phyloP scores from a whole-genome alignment of 352 stramenopile species.

The Blastocystis sp. region DNA sequence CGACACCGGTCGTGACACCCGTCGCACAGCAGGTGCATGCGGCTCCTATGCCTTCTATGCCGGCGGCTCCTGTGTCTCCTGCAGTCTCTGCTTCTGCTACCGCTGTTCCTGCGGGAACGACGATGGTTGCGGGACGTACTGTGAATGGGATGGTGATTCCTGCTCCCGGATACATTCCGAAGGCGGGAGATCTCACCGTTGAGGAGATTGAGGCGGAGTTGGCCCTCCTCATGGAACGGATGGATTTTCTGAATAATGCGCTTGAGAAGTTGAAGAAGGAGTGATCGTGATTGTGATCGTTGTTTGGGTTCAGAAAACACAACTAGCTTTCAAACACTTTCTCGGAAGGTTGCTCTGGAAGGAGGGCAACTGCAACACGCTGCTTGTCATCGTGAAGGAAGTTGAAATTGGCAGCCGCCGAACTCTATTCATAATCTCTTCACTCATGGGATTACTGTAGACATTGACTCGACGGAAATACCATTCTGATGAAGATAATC shows the following conservation, averaged over 20 bases:
- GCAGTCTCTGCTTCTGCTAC: neutral
- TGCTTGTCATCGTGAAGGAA: conserved; percentile 50
- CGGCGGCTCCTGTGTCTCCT: neutral
- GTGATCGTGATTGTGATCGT: neutral
- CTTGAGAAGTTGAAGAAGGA: conserved; percentile 49
- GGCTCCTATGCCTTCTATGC: neutral
- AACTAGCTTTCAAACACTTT: conserved; percentile 34
- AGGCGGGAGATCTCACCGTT: conserved; percentile 32
- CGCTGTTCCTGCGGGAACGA: neutral
- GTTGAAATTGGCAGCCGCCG: conserved; percentile 48
- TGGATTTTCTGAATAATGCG: conserved; percentile 52
- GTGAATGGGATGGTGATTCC: conserved; percentile 25
- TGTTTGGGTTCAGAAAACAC: conserved; percentile 30
- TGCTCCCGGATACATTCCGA: conserved; percentile 46
- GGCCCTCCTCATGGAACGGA: conserved; percentile 32
- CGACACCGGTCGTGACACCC: neutral
- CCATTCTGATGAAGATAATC: conserved; percentile 32
- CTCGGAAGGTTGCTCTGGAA: conserved; percentile 1
- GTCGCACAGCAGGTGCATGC: neutral
- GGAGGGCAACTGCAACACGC: conserved; percentile 8
- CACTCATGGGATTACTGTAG: neutral
- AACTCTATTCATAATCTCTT: neutral
- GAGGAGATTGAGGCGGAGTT: conserved; percentile 50
- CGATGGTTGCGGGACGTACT: neutral
- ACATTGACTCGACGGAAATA: conserved; percentile 47